Evolutionary conservation across 495 filamentous ascomycete genomes (phyloP).

Genomic region (Penicillium desertorum): DNA sequence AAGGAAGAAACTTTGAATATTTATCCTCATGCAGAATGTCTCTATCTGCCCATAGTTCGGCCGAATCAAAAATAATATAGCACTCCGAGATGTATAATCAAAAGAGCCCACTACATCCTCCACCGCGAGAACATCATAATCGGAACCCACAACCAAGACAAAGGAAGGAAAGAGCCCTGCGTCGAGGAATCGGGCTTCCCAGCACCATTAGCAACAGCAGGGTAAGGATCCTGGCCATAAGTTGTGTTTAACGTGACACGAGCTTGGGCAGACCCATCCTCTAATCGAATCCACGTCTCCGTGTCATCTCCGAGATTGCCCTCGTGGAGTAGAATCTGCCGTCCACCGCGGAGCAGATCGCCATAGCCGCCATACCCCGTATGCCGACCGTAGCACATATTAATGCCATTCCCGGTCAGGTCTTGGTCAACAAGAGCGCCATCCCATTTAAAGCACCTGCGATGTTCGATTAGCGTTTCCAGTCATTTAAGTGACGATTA

Average conservation of each 20-base stretch:
- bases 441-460: conserved; percentile 45
- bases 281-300: conserved; percentile 66
- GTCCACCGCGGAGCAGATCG: conserved; percentile 57
- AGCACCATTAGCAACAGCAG: not conserved
- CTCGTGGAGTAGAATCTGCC: conserved; percentile 56
- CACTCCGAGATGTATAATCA: not conserved
- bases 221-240: conserved; percentile 56
- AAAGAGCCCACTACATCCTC: not conserved
- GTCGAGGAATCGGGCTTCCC: not conserved
- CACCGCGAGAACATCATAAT: conserved; percentile 11
- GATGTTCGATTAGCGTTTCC: not conserved
- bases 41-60: too few species aligned
- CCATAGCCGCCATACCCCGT: conserved; percentile 74
- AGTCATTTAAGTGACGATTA: not conserved
- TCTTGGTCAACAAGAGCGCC: conserved; percentile 26
- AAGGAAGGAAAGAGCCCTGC: conserved; percentile 1
- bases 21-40: not conserved
- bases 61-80: not conserved
- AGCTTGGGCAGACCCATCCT: conserved; percentile 56
- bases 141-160: conserved; percentile 17
- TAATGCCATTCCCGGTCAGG: conserved; percentile 40
- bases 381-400: conserved; percentile 69
- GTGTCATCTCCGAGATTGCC: conserved; percentile 35
- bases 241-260: conserved; percentile 65
- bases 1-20: not conserved